Conservation (phyloP, 164 flowering plant genomes). For the Litsea cubeba region DNA sequence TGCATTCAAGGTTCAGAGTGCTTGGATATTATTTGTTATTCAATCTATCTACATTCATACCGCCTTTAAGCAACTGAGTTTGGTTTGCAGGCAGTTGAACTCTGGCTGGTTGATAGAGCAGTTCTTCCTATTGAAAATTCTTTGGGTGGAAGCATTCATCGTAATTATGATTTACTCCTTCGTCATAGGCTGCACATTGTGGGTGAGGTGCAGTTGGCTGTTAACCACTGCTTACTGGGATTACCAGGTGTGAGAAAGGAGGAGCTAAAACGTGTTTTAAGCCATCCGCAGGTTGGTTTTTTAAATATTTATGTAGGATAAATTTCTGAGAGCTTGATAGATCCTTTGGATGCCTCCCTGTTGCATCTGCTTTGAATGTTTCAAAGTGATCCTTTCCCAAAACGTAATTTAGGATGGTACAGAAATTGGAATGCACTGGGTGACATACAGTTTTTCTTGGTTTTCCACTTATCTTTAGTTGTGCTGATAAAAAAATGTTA, state of each 20-base stretch:
- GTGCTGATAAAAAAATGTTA: not conserved
- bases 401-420: not conserved
- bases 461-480: not conserved
- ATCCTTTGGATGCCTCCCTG: not conserved
- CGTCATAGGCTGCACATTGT: slow-evolving; percentile 71
- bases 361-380: not conserved
- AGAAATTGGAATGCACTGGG: not conserved
- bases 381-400: not conserved
- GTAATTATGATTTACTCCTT: slow-evolving; percentile 69
- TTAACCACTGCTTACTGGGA: slow-evolving; percentile 55
- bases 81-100: slow-evolving; percentile 57
- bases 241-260: slow-evolving; percentile 59
- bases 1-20: slow-evolving; percentile 48
- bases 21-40: not conserved
- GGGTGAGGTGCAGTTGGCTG: slow-evolving; percentile 65
- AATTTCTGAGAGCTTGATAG: not conserved
- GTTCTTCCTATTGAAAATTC: slow-evolving; percentile 75
- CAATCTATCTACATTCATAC: not conserved
- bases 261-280: slow-evolving; percentile 49
- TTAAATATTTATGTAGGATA: not conserved
- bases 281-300: slow-evolving; percentile 57
- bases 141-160: slow-evolving; percentile 62
- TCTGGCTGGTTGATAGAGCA: slow-evolving; percentile 67
- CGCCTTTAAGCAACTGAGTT: not conserved
- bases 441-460: not conserved